phyloP scores from a whole-genome alignment of 306 rosid species.

The Delonix regia region DNA sequence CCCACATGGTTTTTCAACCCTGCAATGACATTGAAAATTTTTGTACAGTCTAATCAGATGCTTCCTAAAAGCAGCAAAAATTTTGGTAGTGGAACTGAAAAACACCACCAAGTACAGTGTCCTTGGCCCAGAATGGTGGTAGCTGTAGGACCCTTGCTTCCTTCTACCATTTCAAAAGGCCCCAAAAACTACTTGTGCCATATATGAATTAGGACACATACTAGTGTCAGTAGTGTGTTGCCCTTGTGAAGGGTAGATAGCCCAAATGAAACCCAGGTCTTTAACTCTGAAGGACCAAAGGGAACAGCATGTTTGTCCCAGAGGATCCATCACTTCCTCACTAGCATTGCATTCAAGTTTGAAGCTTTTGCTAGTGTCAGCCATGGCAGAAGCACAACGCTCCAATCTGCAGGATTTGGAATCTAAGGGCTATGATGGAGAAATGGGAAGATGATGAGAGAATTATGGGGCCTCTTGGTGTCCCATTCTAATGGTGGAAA shows the following conservation, averaged over 20 bases:
- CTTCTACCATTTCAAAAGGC: neutral
- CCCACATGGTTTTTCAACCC: neutral
- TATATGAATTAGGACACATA: neutral
- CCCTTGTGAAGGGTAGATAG: neutral
- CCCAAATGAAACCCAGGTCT: neutral
- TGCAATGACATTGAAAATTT: neutral
- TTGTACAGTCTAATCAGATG: neutral
- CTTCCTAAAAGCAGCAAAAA: neutral
- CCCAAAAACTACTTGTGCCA: neutral
- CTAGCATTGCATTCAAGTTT: neutral
- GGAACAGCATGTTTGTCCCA: neutral
- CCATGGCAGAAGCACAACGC: neutral
- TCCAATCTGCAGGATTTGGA: neutral
- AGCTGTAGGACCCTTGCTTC: neutral
- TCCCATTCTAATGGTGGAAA: neutral
- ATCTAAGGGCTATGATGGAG: neutral
- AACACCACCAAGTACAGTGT: neutral
- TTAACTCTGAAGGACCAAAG: neutral
- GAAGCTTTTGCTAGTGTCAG: constrained; percentile 1
- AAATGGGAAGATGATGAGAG: neutral
- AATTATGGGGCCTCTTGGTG: neutral
- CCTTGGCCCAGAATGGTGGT: neutral
- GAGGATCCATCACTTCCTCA: neutral
- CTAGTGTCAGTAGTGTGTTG: neutral
- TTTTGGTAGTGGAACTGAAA: neutral